Evolutionary conservation across 1,284 basidiomycete genomes (phyloP), one percentile per base, ranked within the genome.

Genomic region (Microbotryum lychnidis-dioicae): DNA sequence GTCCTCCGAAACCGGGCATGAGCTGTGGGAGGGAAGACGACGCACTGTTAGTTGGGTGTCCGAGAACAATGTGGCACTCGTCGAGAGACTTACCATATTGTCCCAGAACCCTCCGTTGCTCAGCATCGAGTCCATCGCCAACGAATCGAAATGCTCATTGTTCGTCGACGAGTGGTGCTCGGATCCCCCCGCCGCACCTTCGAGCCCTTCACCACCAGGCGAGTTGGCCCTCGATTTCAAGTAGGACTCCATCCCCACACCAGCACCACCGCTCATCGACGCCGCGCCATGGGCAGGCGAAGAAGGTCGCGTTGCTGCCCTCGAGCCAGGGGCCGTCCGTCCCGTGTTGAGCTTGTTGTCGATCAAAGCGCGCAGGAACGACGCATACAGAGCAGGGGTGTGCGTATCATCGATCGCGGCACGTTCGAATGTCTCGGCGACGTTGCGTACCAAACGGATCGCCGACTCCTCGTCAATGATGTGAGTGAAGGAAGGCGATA

Each of bases 371-470:
- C 87, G 84, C 27, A 94, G 80, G 79, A 94, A 92, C 18, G 83
- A 80, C 70, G 86, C 85, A 77, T 96, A 94, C 58, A 94, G 79
- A 6, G 87, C 84, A 0, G 89, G 89, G 1, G 91, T 90, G 72
- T 94, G 91, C 10, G 82, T 78, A 1, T 66, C 65, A 33, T 69
- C 68, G 4, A 70, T 61, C 9, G 65, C 66, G 21, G 65, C 63
- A 0, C 44, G 50, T 21, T 69, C 69, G 4, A 70, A 57, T 2
- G 57, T 54, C 16, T 60, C 63, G 9, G 69, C 69, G 6, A 63
- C 61, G 27, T 67, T 61, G 37, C 62, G 58, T 1, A 68, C 70
- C 20, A 70, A 68, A 6, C 46, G 29, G 47, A 70, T 63, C 10
- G 66, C 65, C 14, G 59, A 60, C 7, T 61, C 65, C 37, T 67